Evolutionary conservation across 257 asterid species (phyloP).

Genomic region (Penstemon davidsonii): DNA sequence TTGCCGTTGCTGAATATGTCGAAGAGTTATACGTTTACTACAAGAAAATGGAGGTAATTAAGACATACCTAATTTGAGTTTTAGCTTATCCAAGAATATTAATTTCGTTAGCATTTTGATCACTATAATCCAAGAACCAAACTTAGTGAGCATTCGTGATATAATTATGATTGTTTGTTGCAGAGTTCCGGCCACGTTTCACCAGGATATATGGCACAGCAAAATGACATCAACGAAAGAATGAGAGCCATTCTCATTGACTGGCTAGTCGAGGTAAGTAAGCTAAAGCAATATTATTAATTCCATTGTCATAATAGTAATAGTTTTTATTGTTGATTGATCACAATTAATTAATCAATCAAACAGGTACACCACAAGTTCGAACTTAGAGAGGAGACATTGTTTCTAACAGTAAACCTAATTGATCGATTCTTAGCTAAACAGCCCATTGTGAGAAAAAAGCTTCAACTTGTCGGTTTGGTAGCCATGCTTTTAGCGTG

Average conservation of each 20-base stretch:
- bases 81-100: background rate
- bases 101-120: background rate
- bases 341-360: background rate
- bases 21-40: conserved; percentile 72
- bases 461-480: conserved; percentile 87
- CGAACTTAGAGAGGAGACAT: conserved; percentile 80
- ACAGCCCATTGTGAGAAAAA: conserved; percentile 76
- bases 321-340: too few relatives aligned
- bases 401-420: conserved; percentile 74
- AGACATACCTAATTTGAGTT: background rate
- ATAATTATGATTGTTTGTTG: background rate
- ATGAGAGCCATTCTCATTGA: conserved; percentile 90
- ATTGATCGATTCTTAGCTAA: conserved; percentile 80
- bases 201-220: conserved; percentile 74
- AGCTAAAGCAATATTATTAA: too few relatives aligned
- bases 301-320: too few relatives aligned
- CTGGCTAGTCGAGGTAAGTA: conserved; percentile 84
- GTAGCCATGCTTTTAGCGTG: conserved; percentile 92
- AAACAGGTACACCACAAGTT: conserved; percentile 92
- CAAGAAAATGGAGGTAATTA: conserved; percentile 72
- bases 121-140: too few relatives aligned
- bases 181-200: conserved; percentile 77
- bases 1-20: conserved; percentile 74
- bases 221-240: conserved; percentile 73
- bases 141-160: too few relatives aligned